A percentile compares a stretch with the other conserved stretches of the same genome.
These are phyloP conservation scores for Trichoderma erinaceum DNA, from an alignment of 495 filamentous ascomycete species.

Conservation along the genomic window DNA sequence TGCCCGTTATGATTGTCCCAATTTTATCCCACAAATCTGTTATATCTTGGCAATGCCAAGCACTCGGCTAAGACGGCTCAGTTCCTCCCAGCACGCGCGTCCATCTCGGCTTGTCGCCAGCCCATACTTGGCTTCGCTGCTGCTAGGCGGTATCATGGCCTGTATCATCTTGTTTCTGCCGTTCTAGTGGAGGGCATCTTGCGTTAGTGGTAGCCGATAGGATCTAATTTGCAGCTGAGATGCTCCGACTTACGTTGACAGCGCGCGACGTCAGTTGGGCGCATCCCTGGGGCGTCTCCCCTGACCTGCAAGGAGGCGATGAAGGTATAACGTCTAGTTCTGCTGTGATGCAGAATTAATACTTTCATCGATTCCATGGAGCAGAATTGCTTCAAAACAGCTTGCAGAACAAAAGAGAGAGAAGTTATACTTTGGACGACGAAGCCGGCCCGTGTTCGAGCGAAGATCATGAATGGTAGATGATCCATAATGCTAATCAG, in stretches of 20 bases:
- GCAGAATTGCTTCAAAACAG: no score
- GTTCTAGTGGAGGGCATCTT: no score
- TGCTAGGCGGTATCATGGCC: neutral
- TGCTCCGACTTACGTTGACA: neutral
- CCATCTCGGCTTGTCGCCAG: neutral
- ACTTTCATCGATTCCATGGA: neutral
- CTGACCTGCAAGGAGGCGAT: neutral
- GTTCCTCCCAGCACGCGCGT: neutral
- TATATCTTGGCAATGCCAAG: neutral
- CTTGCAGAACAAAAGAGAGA: neutral
- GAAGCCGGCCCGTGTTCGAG: neutral
- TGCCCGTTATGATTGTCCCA: neutral
- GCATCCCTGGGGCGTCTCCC: neutral
- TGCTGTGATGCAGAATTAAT: neutral
- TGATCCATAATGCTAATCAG: conserved; percentile 11
- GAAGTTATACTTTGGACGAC: neutral
- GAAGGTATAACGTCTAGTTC: conserved; percentile 2
- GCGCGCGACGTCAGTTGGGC: neutral
- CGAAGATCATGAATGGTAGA: neutral
- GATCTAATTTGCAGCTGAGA: neutral
- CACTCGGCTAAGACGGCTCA: neutral
- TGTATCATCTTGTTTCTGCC: neutral
- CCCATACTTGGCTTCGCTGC: no score
- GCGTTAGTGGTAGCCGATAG: no score
- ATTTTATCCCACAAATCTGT: neutral